Evolutionary conservation across 768 basidiomycete species (phyloP), one percentile per base, ranked within the genome.

Genomic region (Termitomyces sp.): DNA sequence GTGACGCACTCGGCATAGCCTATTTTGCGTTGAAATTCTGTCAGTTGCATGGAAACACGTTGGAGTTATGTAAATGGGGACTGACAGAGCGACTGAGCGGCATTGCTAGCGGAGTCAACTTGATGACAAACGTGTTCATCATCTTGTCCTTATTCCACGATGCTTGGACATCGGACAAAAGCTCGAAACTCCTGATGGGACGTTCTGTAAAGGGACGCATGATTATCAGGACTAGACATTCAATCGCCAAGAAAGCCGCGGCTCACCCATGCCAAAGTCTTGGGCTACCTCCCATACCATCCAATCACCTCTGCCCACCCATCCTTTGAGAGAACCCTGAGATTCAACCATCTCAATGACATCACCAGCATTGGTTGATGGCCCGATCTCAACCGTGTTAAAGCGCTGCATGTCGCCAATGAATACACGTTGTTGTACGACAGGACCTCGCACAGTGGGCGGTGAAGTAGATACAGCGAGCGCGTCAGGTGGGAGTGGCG

Each of bases 221-320:
- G 22, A 58, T 48, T 59, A 59, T 30, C 49, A 66, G 55, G 42
- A 26, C 32, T n/a, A 32, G 7, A 44, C 10, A n/a, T 45, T 38
- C 6, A 20, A 56, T 26, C 33, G 47, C 43, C 30, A 22, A 59
- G 55, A 33, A 6, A n/a, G 20, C n/a, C 49, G 18, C 1, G 24
- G 70, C 83, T 57, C 67, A 95, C 94, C 94, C 86, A 95, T 89
- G 58, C 94, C 94, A 67, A 94, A 88, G 66, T 94, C 91, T 61
- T 92, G 88, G 35, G 90, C 90, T 30, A 95, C 71, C 73, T 98
- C 96, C 69, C 83, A 95, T 30, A 98, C 69, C 80, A 94, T 93
- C 91, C 92, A 97, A 6, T 83, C 86, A 5, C 79, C 85, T n/a
- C 71, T 75, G 1, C 81, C 82, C 2, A 71, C 72, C 72, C 79